Conservation (phyloP, 2,329 filamentous ascomycete species). For the Calonectria pauciramosa region DNA sequence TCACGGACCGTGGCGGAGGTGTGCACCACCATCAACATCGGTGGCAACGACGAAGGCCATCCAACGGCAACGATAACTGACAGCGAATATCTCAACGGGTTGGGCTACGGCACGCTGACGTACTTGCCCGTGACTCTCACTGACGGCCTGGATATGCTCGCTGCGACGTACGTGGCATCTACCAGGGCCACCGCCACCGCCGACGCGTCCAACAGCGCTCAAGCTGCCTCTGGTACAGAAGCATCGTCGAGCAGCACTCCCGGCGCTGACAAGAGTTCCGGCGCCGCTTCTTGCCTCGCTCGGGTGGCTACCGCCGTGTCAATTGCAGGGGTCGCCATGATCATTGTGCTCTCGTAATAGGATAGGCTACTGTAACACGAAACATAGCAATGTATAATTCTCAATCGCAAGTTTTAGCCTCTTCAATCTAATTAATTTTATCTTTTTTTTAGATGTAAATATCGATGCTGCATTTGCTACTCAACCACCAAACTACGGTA, state of each 20-base stretch:
- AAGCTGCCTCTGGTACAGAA: not conserved
- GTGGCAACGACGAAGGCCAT: constrained; percentile 19
- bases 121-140: constrained; percentile 25
- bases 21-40: constrained; percentile 19
- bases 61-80: constrained; percentile 1
- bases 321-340: constrained; percentile 4
- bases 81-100: not conserved
- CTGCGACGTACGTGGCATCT: not conserved
- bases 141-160: constrained; percentile 12
- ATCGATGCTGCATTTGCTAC: not conserved
- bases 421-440: not conserved
- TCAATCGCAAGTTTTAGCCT: not conserved
- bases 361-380: accelerated
- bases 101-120: not conserved
- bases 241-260: not conserved
- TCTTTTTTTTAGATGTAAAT: not conserved
- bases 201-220: not conserved
- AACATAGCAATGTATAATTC: not conserved
- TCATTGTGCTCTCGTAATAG: not conserved
- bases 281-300: not conserved
- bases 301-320: not conserved
- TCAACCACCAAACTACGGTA: not conserved
- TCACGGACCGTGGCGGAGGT: not conserved
- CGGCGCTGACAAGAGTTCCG: constrained; percentile 7
- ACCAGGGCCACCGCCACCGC: not conserved